Conservation (phyloP, 306 rosid genomes). For the Fagus sylvatica region DNA sequence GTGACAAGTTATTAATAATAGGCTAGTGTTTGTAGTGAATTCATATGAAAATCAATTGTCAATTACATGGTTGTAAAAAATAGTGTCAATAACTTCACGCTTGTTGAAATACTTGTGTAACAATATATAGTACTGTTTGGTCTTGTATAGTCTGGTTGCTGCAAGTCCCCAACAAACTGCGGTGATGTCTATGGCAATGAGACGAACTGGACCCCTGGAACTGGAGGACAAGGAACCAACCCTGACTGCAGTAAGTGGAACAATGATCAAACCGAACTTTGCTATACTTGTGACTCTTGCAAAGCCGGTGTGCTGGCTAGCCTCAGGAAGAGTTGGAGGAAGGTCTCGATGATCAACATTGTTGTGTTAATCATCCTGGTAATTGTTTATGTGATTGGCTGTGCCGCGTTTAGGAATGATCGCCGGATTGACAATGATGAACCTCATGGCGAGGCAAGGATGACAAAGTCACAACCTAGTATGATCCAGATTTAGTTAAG, state of each 20-base stretch:
- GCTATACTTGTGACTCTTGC: conserved; percentile 82
- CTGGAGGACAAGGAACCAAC: conserved; percentile 31
- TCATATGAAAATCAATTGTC: too few species aligned
- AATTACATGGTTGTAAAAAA: too few species aligned
- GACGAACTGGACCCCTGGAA: conserved; percentile 55
- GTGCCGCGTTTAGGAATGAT: conserved; percentile 79
- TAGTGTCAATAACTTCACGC: too few species aligned
- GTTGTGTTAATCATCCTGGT: conserved; percentile 69
- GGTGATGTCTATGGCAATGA: conserved; percentile 59
- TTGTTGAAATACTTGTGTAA: conserved; percentile 16
- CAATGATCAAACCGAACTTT: conserved; percentile 68
- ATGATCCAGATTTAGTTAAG: conserved; percentile 41
- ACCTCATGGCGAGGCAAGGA: conserved; percentile 68
- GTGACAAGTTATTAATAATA: too few species aligned
- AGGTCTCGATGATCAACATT: conserved; percentile 85
- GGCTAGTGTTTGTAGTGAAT: too few species aligned
- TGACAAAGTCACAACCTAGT: conserved; percentile 80
- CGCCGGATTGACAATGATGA: conserved; percentile 77
- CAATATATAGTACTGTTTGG: neutral
- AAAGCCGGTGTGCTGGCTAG: conserved; percentile 88
- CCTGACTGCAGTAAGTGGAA: conserved; percentile 71
- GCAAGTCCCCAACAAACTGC: conserved; percentile 91
- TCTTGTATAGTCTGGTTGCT: conserved; percentile 81
- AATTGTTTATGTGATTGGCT: conserved; percentile 62
- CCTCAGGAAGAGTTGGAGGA: conserved; percentile 88